Conservation (phyloP, 108 stramenopile species). For the Cafeteria roenbergensis region DNA sequence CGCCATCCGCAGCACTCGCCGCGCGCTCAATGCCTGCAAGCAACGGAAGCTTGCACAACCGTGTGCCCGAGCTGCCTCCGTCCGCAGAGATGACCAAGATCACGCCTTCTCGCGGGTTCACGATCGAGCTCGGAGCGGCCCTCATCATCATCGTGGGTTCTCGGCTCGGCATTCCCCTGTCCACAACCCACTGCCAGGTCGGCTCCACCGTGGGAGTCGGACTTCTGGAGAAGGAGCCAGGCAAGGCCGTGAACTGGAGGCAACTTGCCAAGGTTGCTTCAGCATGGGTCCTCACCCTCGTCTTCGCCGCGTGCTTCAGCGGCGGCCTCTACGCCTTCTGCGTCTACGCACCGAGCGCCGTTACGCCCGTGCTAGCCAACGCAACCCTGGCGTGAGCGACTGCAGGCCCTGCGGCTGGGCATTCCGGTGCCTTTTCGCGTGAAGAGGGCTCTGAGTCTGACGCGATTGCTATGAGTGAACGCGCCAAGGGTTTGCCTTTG, state of each 20-base stretch:
- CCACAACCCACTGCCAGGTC: constrained; percentile 56
- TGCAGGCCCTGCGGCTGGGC: too few species aligned
- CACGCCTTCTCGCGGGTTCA: constrained; percentile 46
- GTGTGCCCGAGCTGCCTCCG: too few species aligned
- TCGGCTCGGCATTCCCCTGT: constrained; percentile 46
- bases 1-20: too few species aligned
- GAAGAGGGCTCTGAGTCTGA: too few species aligned
- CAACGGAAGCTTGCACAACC: too few species aligned
- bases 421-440: too few species aligned
- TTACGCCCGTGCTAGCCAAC: too few species aligned
- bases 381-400: too few species aligned
- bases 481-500: too few species aligned
- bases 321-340: constrained; percentile 23
- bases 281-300: constrained; percentile 44
- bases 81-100: constrained; percentile 40
- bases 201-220: constrained; percentile 50
- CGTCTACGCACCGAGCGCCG: constrained; percentile 5
- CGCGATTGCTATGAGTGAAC: too few species aligned
- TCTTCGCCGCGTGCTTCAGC: constrained; percentile 25
- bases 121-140: constrained; percentile 48
- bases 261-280: constrained; percentile 24
- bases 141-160: constrained; percentile 48
- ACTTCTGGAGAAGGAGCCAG: constrained; percentile 28
- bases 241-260: constrained; percentile 32
- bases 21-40: too few species aligned